Percentiles rank a stretch among this genome's conserved stretches.
These are phyloP conservation scores for Hymenoscyphus fructigenus DNA, from an alignment of 2,329 filamentous ascomycete genomes.

Conservation along the genomic window DNA sequence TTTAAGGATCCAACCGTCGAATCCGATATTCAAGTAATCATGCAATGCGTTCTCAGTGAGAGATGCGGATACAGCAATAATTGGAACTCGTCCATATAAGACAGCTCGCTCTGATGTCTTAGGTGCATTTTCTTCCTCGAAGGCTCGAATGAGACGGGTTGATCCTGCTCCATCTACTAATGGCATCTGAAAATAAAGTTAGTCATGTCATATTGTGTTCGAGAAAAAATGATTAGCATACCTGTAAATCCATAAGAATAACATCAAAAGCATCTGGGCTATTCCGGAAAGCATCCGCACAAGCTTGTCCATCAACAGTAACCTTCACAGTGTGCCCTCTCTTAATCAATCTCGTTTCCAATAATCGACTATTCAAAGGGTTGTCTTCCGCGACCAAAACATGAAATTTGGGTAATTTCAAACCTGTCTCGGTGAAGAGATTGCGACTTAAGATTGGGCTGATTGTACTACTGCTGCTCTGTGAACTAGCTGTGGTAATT, in stretches of 20 bases:
- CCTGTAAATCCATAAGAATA: constrained; percentile 29
- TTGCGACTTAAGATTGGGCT: constrained; percentile 6
- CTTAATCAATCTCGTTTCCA: constrained; percentile 72
- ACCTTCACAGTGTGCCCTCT: constrained; percentile 71
- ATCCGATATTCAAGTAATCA: constrained; percentile 21
- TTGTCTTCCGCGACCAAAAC: constrained; percentile 82
- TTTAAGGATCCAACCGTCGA: constrained; percentile 28
- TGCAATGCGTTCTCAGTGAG: constrained; percentile 16
- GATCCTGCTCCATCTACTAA: constrained; percentile 22
- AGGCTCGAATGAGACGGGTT: constrained; percentile 23
- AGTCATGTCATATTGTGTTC: not conserved
- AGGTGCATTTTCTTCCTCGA: constrained; percentile 12
- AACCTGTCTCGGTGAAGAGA: constrained; percentile 12
- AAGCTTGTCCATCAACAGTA: constrained; percentile 72
- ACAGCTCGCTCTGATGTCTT: constrained; percentile 4
- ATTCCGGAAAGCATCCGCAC: constrained; percentile 67
- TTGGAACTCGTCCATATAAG: constrained; percentile 22
- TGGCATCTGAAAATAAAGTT: constrained; percentile 21
- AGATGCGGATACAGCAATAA: constrained; percentile 28
- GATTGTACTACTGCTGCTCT: not conserved
- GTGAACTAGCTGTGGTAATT: not conserved
- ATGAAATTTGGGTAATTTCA: constrained; percentile 11
- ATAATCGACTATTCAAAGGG: constrained; percentile 75
- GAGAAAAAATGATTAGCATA: constrained; percentile 5
- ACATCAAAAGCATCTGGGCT: constrained; percentile 37